Base-by-base conservation (phyloP, 495 filamentous ascomycete genomes). In the Physcia stellaris region DNA sequence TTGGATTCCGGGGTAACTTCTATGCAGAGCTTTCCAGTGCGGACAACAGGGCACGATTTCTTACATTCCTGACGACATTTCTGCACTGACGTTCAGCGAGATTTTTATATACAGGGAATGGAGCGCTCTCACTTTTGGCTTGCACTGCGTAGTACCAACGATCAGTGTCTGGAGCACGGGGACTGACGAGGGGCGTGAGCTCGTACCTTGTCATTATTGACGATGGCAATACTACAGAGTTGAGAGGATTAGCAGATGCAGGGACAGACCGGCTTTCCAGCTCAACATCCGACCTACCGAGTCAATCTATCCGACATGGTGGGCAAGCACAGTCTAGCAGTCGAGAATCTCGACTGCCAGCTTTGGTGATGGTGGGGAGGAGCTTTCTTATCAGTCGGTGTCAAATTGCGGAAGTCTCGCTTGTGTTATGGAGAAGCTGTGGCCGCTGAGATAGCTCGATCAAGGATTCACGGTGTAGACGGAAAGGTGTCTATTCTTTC, bases 41-140 rank as follows among this genome's bases (percentile, higher is more conserved):
- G 80, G 40, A 98, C 90, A 31, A 98, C 86, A n/a, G 92, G 90
- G 58, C 90, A 98, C 5, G 86, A 85, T 61, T 94, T 94, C 64
- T 96, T 96, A 75, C 92, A 98, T 65, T 98, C 90, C 68, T 98
- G 90, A 48, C 86, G 73, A 63, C 84, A 93, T 83, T 92, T 87
- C 79, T 84, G 45, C 19, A 42, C 5, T 30, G 1, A 2, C 6
- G 18, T 2, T 22, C 11, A 23, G 16, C n/a, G 39, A 12, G 7
- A 19, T 18, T 7, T 32, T 15, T 12, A 12, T 1, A n/a, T 31
- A 12, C 11, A 21, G 36, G 17, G 27, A 12, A 6, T 7, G 24
- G 15, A 27, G 32, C 23, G 16, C 26, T 39, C 47, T 46, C 12
- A 85, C 85, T 78, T 95, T 95, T n/a, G 87, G 87, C 58, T 94